Evolutionary conservation across 495 filamentous ascomycete species (phyloP).

Genomic region (Penicillium egyptiacum): DNA sequence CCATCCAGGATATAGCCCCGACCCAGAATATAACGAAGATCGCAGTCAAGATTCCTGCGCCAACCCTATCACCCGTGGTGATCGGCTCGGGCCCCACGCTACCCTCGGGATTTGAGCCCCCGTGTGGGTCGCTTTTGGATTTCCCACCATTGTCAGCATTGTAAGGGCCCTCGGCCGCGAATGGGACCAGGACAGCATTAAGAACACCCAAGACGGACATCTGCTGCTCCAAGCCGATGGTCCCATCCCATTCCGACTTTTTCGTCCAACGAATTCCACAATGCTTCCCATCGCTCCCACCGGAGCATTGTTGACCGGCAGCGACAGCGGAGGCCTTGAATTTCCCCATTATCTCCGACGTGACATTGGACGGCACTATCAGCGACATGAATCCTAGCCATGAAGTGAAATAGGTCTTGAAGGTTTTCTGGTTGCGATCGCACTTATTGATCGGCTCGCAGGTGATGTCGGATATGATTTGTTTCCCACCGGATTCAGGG

Average conservation of each 20-base stretch:
- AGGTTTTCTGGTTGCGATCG: constrained; percentile 64
- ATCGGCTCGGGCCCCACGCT: constrained; percentile 34
- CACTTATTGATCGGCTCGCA: constrained; percentile 65
- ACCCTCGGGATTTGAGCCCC: constrained; percentile 37
- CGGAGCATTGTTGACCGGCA: constrained; percentile 61
- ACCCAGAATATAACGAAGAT: constrained; percentile 53
- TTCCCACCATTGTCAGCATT: constrained; percentile 60
- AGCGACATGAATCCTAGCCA: constrained; percentile 65
- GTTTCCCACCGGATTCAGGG: constrained; percentile 53
- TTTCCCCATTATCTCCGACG: constrained; percentile 1
- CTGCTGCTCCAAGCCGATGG: constrained; percentile 51
- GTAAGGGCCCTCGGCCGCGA: constrained; percentile 45
- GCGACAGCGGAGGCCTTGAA: constrained; percentile 49
- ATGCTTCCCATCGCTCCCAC: constrained; percentile 45
- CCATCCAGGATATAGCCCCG: constrained; percentile 40
- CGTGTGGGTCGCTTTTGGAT: constrained; percentile 55
- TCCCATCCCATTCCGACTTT: constrained; percentile 41
- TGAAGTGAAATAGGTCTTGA: constrained; percentile 70
- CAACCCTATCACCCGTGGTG: constrained; percentile 54
- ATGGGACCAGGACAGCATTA: constrained; percentile 46
- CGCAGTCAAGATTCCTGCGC: constrained; percentile 61
- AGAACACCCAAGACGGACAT: constrained; percentile 58
- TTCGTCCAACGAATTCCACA: constrained; percentile 52
- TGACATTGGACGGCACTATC: constrained; percentile 5
- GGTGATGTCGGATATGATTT: constrained; percentile 50